Percentiles rank a stretch among this genome's conserved stretches.
Evolutionary conservation across 129 eudicot genomes (phyloP).

Genomic region (Kitagawia praeruptora): DNA sequence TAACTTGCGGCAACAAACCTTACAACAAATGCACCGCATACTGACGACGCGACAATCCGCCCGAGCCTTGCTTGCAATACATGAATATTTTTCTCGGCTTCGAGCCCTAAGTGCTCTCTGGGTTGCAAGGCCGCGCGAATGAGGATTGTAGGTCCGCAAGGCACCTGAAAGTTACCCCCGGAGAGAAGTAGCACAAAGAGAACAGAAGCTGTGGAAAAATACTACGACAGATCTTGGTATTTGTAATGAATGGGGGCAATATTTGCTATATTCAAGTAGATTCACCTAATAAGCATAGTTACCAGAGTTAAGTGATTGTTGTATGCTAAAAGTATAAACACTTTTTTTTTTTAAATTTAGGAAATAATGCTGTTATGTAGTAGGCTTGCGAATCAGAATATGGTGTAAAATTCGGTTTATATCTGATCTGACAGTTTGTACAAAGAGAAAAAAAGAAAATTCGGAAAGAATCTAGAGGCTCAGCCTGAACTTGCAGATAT

Average conservation of each 20-base stretch:
- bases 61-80: constrained; percentile 74
- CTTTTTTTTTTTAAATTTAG: background rate
- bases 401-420: background rate
- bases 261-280: background rate
- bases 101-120: constrained; percentile 92
- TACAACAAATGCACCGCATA: constrained; percentile 78
- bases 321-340: background rate
- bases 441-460: background rate
- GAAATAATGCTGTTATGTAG: background rate
- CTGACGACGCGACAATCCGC: constrained; percentile 90
- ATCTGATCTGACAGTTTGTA: background rate
- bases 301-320: background rate
- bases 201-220: background rate
- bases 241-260: background rate
- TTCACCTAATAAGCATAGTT: no score
- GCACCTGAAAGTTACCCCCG: background rate
- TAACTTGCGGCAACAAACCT: constrained; percentile 77
- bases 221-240: background rate
- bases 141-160: background rate
- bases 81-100: constrained; percentile 86
- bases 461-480: no score
- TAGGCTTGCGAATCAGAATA: background rate
- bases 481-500: background rate
- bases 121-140: constrained; percentile 93
- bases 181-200: background rate